Evolutionary conservation across 2,329 filamentous ascomycete species (phyloP), one percentile per base, ranked within the genome.

Genomic region (Chaetomium globosum): DNA sequence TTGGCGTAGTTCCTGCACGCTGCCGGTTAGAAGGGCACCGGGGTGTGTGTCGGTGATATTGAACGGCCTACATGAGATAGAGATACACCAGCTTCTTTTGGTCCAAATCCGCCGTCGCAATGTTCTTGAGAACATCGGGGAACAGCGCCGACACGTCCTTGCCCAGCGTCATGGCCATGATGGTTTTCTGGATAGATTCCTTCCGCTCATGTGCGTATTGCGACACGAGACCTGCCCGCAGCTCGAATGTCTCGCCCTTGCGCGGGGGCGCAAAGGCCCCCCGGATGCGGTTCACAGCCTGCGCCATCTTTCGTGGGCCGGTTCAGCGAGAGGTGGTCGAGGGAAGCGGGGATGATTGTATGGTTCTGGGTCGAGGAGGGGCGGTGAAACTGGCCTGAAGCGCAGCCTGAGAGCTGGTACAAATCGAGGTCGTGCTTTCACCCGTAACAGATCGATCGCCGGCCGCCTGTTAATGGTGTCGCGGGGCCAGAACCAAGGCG

Each of bases 81-180:
- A 99, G 84, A 76, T 99, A 99, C 21, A 99, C 95, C 71, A 99
- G 90, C 83, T 99, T 99, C 87, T 99, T 99, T 83, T 99, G 95
- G 77, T 99, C 95, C 69, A 99, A 81, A 75, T 99, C 95, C 54
- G 80, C 83, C 1, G 95, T 99, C 65, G 95, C 95, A 78, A 99
- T 99, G 76, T 99, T 99, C 85, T 99, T 99, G 70, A 99, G 83
- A 39, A 99, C 95, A 76, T 99, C 95, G 1, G 95, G 95, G 77
- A 99, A 99, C 69, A 99, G 82, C 64, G 93, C 91, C 61, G 95
- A 99, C 66, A 99, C 95, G 80, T 99, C 95, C 80, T 99, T 99
- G 78, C 95, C 95, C 73, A 99, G 79, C 1, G 95, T 99, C 95
- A 99, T 99, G 76, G 95, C 93, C 93, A 98, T 98, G 81, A 99